phyloP scores from a whole-genome alignment of 805 yeast genomes.

The Saturnispora ahearnii region DNA sequence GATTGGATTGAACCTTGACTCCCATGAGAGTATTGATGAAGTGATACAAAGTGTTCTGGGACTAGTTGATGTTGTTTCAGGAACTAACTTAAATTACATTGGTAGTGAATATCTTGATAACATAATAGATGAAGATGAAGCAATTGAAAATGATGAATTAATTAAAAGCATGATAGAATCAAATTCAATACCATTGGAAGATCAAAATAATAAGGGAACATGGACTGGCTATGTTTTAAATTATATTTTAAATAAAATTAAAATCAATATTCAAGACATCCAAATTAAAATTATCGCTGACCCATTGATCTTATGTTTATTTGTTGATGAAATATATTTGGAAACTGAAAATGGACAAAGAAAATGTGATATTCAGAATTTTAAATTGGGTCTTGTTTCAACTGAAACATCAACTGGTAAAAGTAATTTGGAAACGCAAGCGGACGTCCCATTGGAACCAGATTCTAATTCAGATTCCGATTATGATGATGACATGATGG shows the following conservation, averaged over 20 bases:
- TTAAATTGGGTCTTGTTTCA: slow-evolving; percentile 32
- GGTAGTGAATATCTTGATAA: slow-evolving; percentile 7
- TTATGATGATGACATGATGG: slow-evolving; percentile 32
- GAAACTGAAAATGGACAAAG: slow-evolving; percentile 40
- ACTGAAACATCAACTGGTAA: slow-evolving; percentile 31
- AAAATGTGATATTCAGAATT: slow-evolving; percentile 31
- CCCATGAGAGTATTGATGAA: slow-evolving; percentile 46
- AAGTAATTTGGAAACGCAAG: neutral
- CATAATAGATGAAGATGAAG: slow-evolving; percentile 25
- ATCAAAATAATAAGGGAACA: slow-evolving; percentile 9
- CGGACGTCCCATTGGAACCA: neutral
- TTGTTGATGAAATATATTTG: slow-evolving; percentile 27
- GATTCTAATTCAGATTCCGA: slow-evolving; percentile 18
- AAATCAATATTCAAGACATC: slow-evolving; percentile 39
- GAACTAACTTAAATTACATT: slow-evolving; percentile 17
- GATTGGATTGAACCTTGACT: slow-evolving; percentile 2
- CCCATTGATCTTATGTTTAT: slow-evolving; percentile 28
- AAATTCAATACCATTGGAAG: slow-evolving; percentile 1
- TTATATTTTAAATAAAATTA: slow-evolving; percentile 53
- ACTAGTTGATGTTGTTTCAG: slow-evolving; percentile 33
- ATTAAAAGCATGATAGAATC: slow-evolving; percentile 1
- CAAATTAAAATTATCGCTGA: slow-evolving; percentile 43
- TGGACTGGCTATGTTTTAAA: slow-evolving; percentile 47
- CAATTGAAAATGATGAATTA: slow-evolving; percentile 9
- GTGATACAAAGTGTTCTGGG: slow-evolving; percentile 51